Evolutionary conservation across 805 yeast species (phyloP).

Genomic region (Grigorovia yakushimaensis): DNA sequence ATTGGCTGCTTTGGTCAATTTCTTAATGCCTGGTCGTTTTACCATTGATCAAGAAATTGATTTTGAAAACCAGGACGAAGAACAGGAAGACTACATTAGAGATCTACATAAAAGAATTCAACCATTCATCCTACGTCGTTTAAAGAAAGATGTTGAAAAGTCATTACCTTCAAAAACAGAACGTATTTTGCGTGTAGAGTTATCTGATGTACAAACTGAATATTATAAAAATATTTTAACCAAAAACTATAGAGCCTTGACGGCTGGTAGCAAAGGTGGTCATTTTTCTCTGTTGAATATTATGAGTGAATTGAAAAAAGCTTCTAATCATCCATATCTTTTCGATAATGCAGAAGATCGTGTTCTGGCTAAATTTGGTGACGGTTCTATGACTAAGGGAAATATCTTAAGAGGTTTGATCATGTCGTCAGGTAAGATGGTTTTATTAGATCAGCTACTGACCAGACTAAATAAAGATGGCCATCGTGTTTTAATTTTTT

Average conservation of each 20-base stretch:
- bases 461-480: slow-evolving; percentile 85
- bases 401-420: slow-evolving; percentile 79
- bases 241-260: slow-evolving; percentile 82
- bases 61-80: slow-evolving; percentile 77
- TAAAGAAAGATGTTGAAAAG: slow-evolving; percentile 95
- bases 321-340: slow-evolving; percentile 92
- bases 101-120: slow-evolving; percentile 75
- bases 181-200: slow-evolving; percentile 86
- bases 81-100: slow-evolving; percentile 82
- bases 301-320: slow-evolving; percentile 93
- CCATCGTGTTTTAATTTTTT: slow-evolving; percentile 87
- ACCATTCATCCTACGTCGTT: slow-evolving; percentile 85
- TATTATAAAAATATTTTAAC: slow-evolving; percentile 91
- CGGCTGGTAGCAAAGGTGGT: slow-evolving; percentile 67
- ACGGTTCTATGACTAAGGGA: slow-evolving; percentile 54
- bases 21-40: slow-evolving; percentile 91
- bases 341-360: slow-evolving; percentile 88
- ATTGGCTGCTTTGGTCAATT: slow-evolving; percentile 87
- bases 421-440: slow-evolving; percentile 99
- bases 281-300: slow-evolving; percentile 81
- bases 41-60: slow-evolving; percentile 90
- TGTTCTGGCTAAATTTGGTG: slow-evolving; percentile 58
- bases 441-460: slow-evolving; percentile 77
- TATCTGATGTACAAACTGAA: slow-evolving; percentile 90
- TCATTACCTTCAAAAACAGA: slow-evolving; percentile 94